Evolutionary conservation across 495 filamentous ascomycete species (phyloP).

Genomic region (Usnea hakonensis): DNA sequence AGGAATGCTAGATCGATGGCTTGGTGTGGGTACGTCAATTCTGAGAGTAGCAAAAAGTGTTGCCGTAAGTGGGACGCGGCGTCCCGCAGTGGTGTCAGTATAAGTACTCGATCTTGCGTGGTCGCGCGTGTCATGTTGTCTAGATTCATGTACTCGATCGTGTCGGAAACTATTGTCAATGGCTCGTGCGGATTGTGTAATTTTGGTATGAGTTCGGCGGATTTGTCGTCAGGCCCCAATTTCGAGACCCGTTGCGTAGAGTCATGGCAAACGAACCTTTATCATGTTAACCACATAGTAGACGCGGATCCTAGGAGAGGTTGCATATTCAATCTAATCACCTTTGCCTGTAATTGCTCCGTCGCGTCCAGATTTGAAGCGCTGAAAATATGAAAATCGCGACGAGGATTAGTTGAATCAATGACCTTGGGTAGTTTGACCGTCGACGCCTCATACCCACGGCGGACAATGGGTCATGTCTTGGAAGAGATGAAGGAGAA

Average conservation of each 20-base stretch:
- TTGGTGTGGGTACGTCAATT: conserved; percentile 71
- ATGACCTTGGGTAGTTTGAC: conserved; percentile 1
- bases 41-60: conserved; percentile 67
- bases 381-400: background rate
- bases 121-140: background rate
- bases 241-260: background rate
- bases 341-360: background rate
- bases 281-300: background rate
- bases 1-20: conserved; percentile 77
- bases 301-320: too few relatives aligned
- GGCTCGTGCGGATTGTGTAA: conserved; percentile 20
- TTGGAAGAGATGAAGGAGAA: background rate
- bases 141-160: conserved; percentile 17
- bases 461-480: background rate
- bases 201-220: background rate
- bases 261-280: conserved; percentile 6
- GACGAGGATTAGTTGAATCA: background rate
- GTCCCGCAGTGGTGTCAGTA: conserved; percentile 73
- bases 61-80: conserved; percentile 58
- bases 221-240: background rate
- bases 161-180: conserved; percentile 10
- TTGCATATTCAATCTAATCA: background rate
- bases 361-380: conserved; percentile 2
- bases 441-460: background rate
- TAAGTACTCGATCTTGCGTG: conserved; percentile 35